Evolutionary conservation across 129 eudicot species (phyloP).

Genomic region (Centrapalus pauciflorus): DNA sequence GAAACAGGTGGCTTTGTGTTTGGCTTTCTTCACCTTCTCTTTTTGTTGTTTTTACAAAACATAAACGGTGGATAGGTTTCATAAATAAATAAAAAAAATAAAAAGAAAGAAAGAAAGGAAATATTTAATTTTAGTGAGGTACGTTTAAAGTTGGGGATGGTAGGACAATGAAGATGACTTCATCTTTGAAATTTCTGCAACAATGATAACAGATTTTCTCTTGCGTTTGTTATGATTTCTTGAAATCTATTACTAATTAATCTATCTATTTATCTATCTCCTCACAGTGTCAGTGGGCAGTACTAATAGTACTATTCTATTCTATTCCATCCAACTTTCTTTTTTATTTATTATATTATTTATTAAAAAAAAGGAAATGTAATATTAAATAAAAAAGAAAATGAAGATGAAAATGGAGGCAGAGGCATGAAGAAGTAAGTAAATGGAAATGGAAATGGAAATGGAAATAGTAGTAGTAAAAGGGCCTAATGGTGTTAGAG

Average conservation of each 20-base stretch:
- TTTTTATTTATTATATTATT: no score
- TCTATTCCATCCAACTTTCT: no score
- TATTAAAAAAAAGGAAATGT: no score
- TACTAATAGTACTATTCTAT: background rate
- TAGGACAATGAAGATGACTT: conserved; percentile 35
- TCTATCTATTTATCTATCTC: no score
- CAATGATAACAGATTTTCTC: conserved; percentile 33
- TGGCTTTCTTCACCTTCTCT: conserved; percentile 37
- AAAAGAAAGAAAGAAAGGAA: conserved; percentile 1
- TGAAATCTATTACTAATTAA: conserved; percentile 13
- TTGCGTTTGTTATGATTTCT: conserved; percentile 11
- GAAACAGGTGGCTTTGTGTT: conserved; percentile 56
- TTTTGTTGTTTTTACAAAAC: conserved; percentile 28
- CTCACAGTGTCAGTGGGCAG: no score
- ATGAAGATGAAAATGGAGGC: no score
- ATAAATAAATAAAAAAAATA: conserved; percentile 10
- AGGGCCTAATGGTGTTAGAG: conserved; percentile 24
- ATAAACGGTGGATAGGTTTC: conserved; percentile 23
- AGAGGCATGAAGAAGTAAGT: no score
- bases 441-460: no score
- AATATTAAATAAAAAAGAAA: no score
- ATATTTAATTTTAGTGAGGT: conserved; percentile 26
- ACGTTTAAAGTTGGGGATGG: conserved; percentile 30
- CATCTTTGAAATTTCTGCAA: conserved; percentile 33
- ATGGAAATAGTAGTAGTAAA: no score